These are phyloP conservation scores for Boechera divaricarpa DNA, from an alignment of 345 rosid genomes.

Conservation along the genomic window DNA sequence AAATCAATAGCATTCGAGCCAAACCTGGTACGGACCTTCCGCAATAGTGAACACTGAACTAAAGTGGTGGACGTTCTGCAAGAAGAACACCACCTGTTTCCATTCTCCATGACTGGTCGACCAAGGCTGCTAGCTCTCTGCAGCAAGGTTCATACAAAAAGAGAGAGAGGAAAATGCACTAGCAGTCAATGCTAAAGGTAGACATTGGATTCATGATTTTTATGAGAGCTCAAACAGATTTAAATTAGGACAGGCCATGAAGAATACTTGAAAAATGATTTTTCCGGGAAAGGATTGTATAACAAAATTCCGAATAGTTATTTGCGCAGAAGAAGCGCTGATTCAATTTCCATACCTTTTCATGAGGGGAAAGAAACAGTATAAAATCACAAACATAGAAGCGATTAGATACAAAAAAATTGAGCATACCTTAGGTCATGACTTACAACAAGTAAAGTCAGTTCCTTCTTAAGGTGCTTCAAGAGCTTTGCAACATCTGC, in stretches of 20 bases:
- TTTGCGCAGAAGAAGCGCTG: slow-evolving; percentile 2
- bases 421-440: slow-evolving; percentile 84
- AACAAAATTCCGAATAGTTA: slow-evolving; percentile 10
- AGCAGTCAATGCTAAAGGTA: neutral
- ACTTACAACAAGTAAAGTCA: slow-evolving; percentile 87
- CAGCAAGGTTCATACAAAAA: slow-evolving; percentile 25
- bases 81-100: slow-evolving; percentile 79
- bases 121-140: slow-evolving; percentile 78
- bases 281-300: neutral
- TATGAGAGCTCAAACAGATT: neutral
- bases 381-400: slow-evolving; percentile 31
- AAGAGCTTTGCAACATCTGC: slow-evolving; percentile 90
- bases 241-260: neutral
- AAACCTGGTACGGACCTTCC: slow-evolving; percentile 46
- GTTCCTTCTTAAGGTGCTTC: slow-evolving; percentile 82
- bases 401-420: slow-evolving; percentile 9
- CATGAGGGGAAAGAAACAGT: slow-evolving; percentile 13
- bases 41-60: slow-evolving; percentile 32
- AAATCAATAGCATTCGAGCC: slow-evolving; percentile 23
- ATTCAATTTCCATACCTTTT: slow-evolving; percentile 5
- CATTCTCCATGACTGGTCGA: slow-evolving; percentile 93
- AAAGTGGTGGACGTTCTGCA: slow-evolving; percentile 61
- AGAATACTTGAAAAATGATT: neutral
- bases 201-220: neutral
- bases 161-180: slow-evolving; percentile 4